Evolutionary conservation across 2,329 filamentous ascomycete species (phyloP).

Genomic region (Clarireedia sp.): DNA sequence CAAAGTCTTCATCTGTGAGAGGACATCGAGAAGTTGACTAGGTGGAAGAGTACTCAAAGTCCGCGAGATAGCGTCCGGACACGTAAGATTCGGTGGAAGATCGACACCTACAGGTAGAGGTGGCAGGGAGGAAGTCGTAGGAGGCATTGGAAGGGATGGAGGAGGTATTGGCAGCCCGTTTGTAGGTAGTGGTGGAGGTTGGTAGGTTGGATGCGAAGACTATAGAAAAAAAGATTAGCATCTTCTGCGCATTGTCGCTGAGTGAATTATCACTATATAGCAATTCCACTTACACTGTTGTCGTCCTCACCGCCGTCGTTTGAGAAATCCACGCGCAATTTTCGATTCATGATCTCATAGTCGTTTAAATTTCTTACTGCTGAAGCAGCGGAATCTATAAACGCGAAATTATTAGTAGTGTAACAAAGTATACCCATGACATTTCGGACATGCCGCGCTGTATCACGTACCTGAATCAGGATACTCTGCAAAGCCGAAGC

Average conservation of each 20-base stretch:
- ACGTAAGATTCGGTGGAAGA: slow-evolving; percentile 72
- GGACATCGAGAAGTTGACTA: slow-evolving; percentile 83
- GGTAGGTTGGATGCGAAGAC: slow-evolving; percentile 8
- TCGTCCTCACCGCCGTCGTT: slow-evolving; percentile 71
- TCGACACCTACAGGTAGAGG: slow-evolving; percentile 80
- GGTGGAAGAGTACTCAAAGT: slow-evolving; percentile 82
- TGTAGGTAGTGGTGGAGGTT: slow-evolving; percentile 10
- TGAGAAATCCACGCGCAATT: slow-evolving; percentile 90
- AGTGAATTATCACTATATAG: neutral
- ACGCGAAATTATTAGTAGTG: slow-evolving; percentile 2
- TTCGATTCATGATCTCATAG: slow-evolving; percentile 88
- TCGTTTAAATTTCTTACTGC: slow-evolving; percentile 95
- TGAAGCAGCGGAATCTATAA: slow-evolving; percentile 70
- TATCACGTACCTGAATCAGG: slow-evolving; percentile 65
- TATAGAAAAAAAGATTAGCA: neutral
- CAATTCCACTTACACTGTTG: slow-evolving; percentile 24
- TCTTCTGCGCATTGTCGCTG: neutral
- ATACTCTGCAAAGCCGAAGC: slow-evolving; percentile 95
- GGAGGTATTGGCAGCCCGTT: slow-evolving; percentile 14
- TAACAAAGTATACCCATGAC: neutral
- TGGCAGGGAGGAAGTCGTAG: slow-evolving; percentile 51
- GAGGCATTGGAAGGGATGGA: slow-evolving; percentile 21
- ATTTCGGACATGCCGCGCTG: neutral
- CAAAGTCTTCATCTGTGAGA: slow-evolving; percentile 88
- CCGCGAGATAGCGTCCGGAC: slow-evolving; percentile 83